Percentiles rank a stretch among this genome's conserved stretches.
phyloP scores from a whole-genome alignment of 2,329 filamentous ascomycete species.

The Colletotrichum abscissum region DNA sequence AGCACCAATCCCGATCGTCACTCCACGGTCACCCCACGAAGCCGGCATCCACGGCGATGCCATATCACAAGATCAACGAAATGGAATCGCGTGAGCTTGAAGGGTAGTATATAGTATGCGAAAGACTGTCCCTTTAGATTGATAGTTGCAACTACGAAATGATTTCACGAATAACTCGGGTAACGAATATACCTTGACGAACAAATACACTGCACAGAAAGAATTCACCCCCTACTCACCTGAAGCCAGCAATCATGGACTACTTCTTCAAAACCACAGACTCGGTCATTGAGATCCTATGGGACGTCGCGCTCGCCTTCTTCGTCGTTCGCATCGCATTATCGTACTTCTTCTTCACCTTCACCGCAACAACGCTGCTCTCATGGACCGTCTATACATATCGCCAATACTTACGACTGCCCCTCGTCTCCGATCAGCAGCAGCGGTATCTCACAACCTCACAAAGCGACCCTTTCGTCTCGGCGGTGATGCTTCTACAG shows the following conservation, averaged over 20 bases:
- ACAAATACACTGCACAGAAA: neutral
- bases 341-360: constrained; percentile 44
- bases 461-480: neutral
- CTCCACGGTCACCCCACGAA: constrained; percentile 28
- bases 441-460: neutral
- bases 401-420: neutral
- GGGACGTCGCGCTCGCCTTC: constrained; percentile 49
- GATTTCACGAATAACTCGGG: neutral
- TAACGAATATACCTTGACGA: neutral
- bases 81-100: constrained; percentile 9
- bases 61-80: constrained; percentile 2
- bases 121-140: neutral
- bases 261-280: constrained; percentile 45
- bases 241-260: constrained; percentile 9
- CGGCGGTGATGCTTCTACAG: constrained; percentile 2
- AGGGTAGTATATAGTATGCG: constrained; percentile 7
- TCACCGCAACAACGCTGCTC: constrained; percentile 38
- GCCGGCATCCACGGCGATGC: neutral
- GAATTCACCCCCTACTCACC: neutral
- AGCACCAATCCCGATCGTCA: constrained; percentile 8
- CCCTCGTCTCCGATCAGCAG: neutral
- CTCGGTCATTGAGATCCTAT: constrained; percentile 49
- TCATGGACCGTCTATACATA: constrained; percentile 14
- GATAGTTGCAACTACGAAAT: neutral
- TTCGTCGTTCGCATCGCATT: constrained; percentile 47